Evolutionary conservation across 2,329 filamentous ascomycete species (phyloP).

Genomic region (Zymoseptoria brevis): DNA sequence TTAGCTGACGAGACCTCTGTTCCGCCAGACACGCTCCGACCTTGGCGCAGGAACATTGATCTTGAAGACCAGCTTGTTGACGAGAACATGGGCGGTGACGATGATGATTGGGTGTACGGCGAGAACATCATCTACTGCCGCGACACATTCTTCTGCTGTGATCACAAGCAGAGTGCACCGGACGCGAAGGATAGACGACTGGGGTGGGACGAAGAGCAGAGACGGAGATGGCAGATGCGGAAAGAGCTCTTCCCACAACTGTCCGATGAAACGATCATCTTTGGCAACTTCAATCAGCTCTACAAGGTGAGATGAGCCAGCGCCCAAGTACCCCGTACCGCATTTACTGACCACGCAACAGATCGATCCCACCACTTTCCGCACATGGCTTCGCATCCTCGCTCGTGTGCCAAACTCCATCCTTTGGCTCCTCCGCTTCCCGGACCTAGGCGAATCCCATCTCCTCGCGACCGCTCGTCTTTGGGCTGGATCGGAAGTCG

Average conservation of each 20-base stretch:
- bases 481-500: slow-evolving; percentile 82
- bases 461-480: slow-evolving; percentile 67
- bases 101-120: slow-evolving; percentile 82
- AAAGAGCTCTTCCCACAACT: slow-evolving; percentile 83
- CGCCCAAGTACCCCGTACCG: not conserved
- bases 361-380: slow-evolving; percentile 96
- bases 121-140: slow-evolving; percentile 94
- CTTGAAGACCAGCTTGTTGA: slow-evolving; percentile 60
- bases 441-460: slow-evolving; percentile 83
- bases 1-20: slow-evolving; percentile 84
- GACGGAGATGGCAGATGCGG: slow-evolving; percentile 80
- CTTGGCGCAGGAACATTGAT: slow-evolving; percentile 65
- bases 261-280: slow-evolving; percentile 74
- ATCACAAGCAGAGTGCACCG: slow-evolving; percentile 82
- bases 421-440: slow-evolving; percentile 94
- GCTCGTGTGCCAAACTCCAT: slow-evolving; percentile 77
- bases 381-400: slow-evolving; percentile 89
- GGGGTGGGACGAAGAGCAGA: slow-evolving; percentile 77
- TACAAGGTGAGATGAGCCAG: slow-evolving; percentile 66
- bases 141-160: slow-evolving; percentile 96
- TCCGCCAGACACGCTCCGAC: slow-evolving; percentile 70
- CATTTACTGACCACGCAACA: slow-evolving; percentile 31
- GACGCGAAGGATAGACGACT: slow-evolving; percentile 59
- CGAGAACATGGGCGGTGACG: slow-evolving; percentile 54
- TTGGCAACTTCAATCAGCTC: slow-evolving; percentile 96